A percentile compares a stretch with the other conserved stretches of the same genome.
phyloP scores from a whole-genome alignment of 2,329 filamentous ascomycete genomes.

The Ophiostoma populinum region DNA sequence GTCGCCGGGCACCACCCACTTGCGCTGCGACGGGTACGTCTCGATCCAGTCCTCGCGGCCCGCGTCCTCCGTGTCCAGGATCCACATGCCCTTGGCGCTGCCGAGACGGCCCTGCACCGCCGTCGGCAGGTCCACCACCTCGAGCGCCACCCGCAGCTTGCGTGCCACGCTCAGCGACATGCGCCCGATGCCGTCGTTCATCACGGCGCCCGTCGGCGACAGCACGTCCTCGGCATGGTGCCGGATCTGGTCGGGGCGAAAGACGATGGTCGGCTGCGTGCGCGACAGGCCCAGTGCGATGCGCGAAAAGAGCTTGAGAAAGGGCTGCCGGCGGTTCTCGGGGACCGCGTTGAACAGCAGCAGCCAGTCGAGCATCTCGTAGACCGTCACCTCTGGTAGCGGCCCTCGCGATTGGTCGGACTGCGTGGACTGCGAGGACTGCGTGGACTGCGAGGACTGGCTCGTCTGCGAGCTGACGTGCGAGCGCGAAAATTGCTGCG shows the following conservation, averaged over 20 bases:
- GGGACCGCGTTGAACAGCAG: constrained; percentile 21
- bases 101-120: constrained; percentile 55
- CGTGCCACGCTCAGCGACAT: constrained; percentile 45
- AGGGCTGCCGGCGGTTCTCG: constrained; percentile 26
- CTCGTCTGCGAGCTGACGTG: too few species aligned
- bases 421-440: constrained; percentile 9
- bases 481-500: constrained; percentile 15
- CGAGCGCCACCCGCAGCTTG: constrained; percentile 31
- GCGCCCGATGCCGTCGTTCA: constrained; percentile 50
- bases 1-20: constrained; percentile 36
- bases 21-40: constrained; percentile 48
- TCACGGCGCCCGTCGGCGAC: constrained; percentile 25
- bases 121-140: constrained; percentile 36
- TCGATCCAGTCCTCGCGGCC: constrained; percentile 44
- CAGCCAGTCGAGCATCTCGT: constrained; percentile 33
- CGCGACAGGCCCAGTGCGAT: constrained; percentile 35
- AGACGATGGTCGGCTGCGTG: constrained; percentile 27
- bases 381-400: constrained; percentile 12
- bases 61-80: constrained; percentile 34
- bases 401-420: constrained; percentile 11
- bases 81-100: constrained; percentile 62
- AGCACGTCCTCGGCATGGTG: constrained; percentile 20
- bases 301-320: constrained; percentile 40
- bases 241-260: constrained; percentile 29
- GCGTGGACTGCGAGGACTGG: too few species aligned